Percentiles rank a stretch among this genome's conserved stretches.
phyloP scores from a whole-genome alignment of 2,329 filamentous ascomycete species.

The Aspergillus niger region DNA sequence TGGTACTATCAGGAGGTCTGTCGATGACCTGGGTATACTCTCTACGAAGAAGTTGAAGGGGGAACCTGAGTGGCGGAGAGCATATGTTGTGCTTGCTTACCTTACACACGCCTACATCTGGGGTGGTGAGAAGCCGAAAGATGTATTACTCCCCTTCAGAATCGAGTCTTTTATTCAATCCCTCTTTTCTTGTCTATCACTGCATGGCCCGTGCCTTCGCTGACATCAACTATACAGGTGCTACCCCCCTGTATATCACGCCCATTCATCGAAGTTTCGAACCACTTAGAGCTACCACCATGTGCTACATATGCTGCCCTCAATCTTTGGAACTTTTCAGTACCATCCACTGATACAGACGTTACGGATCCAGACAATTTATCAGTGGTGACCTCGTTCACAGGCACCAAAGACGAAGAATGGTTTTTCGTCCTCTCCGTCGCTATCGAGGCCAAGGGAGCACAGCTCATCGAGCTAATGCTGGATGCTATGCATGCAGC shows the following conservation, averaged over 20 bases:
- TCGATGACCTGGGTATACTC: slow-evolving; percentile 77
- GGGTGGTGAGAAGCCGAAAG: slow-evolving; percentile 70
- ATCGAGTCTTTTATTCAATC: not conserved
- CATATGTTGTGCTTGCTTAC: slow-evolving; percentile 74
- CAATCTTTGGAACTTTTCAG: slow-evolving; percentile 44
- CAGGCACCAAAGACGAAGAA: slow-evolving; percentile 43
- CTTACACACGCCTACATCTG: slow-evolving; percentile 81
- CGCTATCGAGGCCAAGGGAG: slow-evolving; percentile 55
- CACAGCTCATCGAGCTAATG: slow-evolving; percentile 26
- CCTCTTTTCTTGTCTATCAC: too few species aligned
- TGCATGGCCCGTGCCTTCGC: not conserved
- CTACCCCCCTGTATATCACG: slow-evolving; percentile 40
- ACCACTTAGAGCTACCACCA: slow-evolving; percentile 41
- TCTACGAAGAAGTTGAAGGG: slow-evolving; percentile 73
- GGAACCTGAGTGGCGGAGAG: slow-evolving; percentile 84
- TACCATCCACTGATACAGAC: slow-evolving; percentile 26
- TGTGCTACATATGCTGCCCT: slow-evolving; percentile 48
- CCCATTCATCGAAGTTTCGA: slow-evolving; percentile 41
- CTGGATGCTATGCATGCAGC: slow-evolving; percentile 52
- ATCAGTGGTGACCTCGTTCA: slow-evolving; percentile 38
- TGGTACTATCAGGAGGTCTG: slow-evolving; percentile 70
- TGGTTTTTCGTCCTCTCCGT: slow-evolving; percentile 57
- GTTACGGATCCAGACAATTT: slow-evolving; percentile 42
- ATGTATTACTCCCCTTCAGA: slow-evolving; percentile 50
- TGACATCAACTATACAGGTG: slow-evolving; percentile 23